phyloP scores from a whole-genome alignment of 2,329 filamentous ascomycete genomes.

The Arthrobotrys megalospora region DNA sequence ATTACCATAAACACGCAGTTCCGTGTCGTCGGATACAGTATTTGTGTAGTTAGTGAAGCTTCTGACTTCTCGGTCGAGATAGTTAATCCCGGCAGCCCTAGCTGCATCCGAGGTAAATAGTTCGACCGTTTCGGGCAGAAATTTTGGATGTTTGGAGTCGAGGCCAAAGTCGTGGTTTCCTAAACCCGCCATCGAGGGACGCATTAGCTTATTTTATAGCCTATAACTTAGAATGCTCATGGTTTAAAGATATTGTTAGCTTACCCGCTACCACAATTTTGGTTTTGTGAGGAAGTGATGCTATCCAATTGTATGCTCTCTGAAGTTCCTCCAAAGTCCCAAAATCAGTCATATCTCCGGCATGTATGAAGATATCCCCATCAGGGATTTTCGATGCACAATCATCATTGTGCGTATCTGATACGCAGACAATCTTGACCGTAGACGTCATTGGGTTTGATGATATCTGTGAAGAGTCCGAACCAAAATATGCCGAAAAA shows the following conservation, averaged over 20 bases:
- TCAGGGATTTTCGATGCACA: constrained; percentile 66
- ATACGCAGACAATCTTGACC: constrained; percentile 68
- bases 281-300: constrained; percentile 37
- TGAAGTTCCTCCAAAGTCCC: constrained; percentile 69
- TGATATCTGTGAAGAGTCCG: background rate
- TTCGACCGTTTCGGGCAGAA: constrained; percentile 27
- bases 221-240: background rate
- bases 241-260: background rate
- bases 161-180: constrained; percentile 55
- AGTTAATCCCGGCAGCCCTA: constrained; percentile 31
- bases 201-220: background rate
- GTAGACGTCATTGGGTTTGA: constrained; percentile 23
- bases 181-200: background rate
- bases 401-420: constrained; percentile 69
- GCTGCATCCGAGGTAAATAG: constrained; percentile 47
- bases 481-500: background rate
- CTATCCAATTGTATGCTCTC: constrained; percentile 62
- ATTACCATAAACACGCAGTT: constrained; percentile 51
- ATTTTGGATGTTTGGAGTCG: constrained; percentile 35
- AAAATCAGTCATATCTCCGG: constrained; percentile 70
- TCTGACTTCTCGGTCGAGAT: constrained; percentile 19
- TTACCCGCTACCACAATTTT: constrained; percentile 52
- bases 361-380: constrained; percentile 70
- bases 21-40: background rate
- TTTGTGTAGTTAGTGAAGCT: constrained; percentile 27